Base-by-base conservation (phyloP, 2,329 filamentous ascomycete genomes). In the Diaporthe helianthi region DNA sequence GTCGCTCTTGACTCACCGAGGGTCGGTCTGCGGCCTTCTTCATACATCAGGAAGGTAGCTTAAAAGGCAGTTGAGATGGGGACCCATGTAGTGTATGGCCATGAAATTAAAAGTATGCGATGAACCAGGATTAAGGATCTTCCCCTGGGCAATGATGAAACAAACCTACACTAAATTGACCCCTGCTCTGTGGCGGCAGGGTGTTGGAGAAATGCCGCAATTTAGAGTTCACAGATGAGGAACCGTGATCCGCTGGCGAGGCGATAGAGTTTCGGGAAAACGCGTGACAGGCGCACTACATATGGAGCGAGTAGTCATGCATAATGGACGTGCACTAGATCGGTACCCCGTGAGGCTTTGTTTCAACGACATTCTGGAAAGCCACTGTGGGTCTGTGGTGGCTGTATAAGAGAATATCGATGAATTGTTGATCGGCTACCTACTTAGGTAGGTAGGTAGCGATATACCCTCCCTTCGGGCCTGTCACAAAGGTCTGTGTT, bases 191-290 rank as follows among this genome's bases (percentile, higher is more conserved):
- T 6, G 15, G n/a, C 19, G 7, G 13, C 58, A 22, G 19, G 55
- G 17, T 7, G 22, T 29, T 31, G 24, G 19, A 33, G 58, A 29
- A 9, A n/a, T 15, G 17, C 41, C 26, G 31, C 13, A 31, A 61
- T 61, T 61, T 61, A 24, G 41, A 61, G 58, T 61, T 61, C 19
- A 36, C n/a, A n/a, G n/a, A n/a, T n/a, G n/a, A n/a, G n/a, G 55
- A 22, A 24, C 26, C 41, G 17, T 26, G n/a, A 24, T 33, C 19
- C 26, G 41, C 26, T 24, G 24, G 12, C 22, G 29, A 6, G 7
- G 9, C 29, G 41, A 61, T 61, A 47, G 8, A 47, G 12, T 61
- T 61, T 61, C 41, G 41, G 58, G 8, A 17, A 6, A 47, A 3
- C 36, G 17, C 9, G 17, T 47, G 41, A 36, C 58, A 47, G n/a